Evolutionary conservation across 2,329 filamentous ascomycete species (phyloP).

Genomic region (Fusarium anguioides): DNA sequence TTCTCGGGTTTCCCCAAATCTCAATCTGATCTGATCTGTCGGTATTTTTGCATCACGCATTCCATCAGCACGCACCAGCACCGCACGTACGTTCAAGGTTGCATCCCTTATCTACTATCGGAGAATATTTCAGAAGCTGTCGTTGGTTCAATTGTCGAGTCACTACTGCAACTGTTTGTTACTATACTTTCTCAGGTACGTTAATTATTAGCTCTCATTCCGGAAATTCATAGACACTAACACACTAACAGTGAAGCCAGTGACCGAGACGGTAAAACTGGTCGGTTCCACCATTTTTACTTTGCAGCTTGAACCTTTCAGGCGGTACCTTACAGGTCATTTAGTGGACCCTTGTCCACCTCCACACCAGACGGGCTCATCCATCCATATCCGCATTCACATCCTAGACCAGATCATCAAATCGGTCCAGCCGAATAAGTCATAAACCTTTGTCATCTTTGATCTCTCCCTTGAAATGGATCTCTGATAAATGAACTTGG

Average conservation of each 20-base stretch:
- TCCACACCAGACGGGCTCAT: neutral
- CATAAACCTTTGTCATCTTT: slow-evolving; percentile 25
- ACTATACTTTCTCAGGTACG: neutral
- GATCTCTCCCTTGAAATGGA: slow-evolving; percentile 21
- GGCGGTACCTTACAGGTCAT: slow-evolving; percentile 38
- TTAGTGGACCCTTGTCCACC: slow-evolving; percentile 22
- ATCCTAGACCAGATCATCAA: slow-evolving; percentile 11
- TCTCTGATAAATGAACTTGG: slow-evolving; percentile 38
- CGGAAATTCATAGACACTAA: slow-evolving; percentile 13
- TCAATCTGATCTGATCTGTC: slow-evolving; percentile 1
- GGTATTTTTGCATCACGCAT: slow-evolving; percentile 22
- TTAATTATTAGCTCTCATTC: slow-evolving; percentile 9
- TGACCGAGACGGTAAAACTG: slow-evolving; percentile 26
- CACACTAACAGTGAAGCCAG: slow-evolving; percentile 1
- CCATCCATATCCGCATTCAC: slow-evolving; percentile 3
- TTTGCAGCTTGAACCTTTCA: slow-evolving; percentile 26
- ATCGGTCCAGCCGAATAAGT: neutral
- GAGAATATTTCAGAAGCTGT: slow-evolving; percentile 23
- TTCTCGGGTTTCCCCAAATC: slow-evolving; percentile 1
- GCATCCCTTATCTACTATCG: slow-evolving; percentile 16
- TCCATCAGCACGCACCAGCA: no score
- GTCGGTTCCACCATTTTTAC: slow-evolving; percentile 17
- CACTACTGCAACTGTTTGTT: slow-evolving; percentile 1
- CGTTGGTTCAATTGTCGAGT: neutral
- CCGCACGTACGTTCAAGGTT: neutral